These are phyloP conservation scores for Pythium rishiriense DNA, from an alignment of 352 stramenopile genomes.

Conservation along the genomic window DNA sequence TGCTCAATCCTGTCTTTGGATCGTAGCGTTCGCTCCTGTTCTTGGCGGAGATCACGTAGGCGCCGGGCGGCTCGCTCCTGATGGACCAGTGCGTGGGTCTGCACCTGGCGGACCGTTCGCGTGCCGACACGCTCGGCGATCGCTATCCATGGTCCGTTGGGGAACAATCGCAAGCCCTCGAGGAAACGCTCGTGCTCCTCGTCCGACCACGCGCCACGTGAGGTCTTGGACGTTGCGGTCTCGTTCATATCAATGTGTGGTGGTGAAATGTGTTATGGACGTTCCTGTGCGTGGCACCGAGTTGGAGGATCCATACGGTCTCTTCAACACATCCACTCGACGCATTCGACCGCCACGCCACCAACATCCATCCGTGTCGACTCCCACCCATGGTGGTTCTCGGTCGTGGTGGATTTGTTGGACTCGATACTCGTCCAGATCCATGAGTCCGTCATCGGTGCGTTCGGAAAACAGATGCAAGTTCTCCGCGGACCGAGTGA, in stretches of 20 bases:
- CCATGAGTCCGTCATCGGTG: too few species aligned
- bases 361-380: too few species aligned
- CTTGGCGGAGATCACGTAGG: slow-evolving; percentile 47
- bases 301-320: too few species aligned
- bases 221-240: not conserved
- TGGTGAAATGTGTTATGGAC: not conserved
- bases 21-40: slow-evolving; percentile 22
- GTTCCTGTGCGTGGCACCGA: not conserved
- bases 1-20: not conserved
- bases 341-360: too few species aligned
- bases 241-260: not conserved
- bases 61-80: slow-evolving; percentile 56
- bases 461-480: too few species aligned
- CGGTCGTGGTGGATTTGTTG: too few species aligned
- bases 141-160: slow-evolving; percentile 52
- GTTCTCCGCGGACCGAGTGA: too few species aligned
- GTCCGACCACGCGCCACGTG: slow-evolving; percentile 42
- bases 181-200: slow-evolving; percentile 69
- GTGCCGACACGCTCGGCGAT: slow-evolving; percentile 51
- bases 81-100: slow-evolving; percentile 68
- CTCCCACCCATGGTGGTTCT: too few species aligned
- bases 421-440: too few species aligned
- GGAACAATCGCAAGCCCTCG: slow-evolving; percentile 47
- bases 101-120: slow-evolving; percentile 55
- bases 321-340: too few species aligned